Percentiles rank a stretch among this genome's conserved stretches.
phyloP scores from a whole-genome alignment of 208 protist species.

The Phytomonas sp. region DNA sequence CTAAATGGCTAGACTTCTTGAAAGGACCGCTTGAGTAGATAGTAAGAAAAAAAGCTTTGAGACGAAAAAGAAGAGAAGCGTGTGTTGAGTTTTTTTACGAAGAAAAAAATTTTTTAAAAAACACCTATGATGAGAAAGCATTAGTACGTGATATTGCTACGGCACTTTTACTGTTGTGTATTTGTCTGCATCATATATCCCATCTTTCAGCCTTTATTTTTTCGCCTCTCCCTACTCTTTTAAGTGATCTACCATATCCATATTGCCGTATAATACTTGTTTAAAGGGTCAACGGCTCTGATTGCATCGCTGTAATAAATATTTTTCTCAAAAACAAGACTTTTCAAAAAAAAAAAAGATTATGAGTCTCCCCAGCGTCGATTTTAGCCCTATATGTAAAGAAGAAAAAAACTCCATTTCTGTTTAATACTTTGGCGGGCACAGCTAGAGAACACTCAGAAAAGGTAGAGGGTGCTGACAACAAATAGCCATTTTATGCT shows the following conservation, averaged over 20 bases:
- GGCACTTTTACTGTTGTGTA: neutral
- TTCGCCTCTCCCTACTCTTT: neutral
- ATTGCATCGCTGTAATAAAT: neutral
- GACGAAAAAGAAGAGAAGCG: neutral
- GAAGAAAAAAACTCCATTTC: neutral
- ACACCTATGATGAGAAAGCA: neutral
- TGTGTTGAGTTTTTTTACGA: neutral
- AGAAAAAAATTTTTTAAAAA: neutral
- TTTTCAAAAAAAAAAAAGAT: neutral
- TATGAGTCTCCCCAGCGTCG: neutral
- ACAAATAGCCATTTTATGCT: neutral
- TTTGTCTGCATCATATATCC: neutral
- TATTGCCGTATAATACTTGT: neutral
- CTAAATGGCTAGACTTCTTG: neutral
- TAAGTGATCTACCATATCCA: neutral
- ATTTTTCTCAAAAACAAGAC: neutral
- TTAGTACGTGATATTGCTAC: neutral
- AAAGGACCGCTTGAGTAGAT: constrained; percentile 6
- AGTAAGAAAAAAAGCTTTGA: neutral
- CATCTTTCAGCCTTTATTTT: neutral
- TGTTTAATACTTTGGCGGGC: neutral
- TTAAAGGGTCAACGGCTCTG: neutral
- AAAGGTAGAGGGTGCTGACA: neutral
- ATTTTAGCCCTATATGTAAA: neutral
- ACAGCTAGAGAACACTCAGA: neutral